Percentiles rank a stretch among this genome's conserved stretches.
phyloP scores from a whole-genome alignment of 78 protist genomes.

The Bodo saltans region DNA sequence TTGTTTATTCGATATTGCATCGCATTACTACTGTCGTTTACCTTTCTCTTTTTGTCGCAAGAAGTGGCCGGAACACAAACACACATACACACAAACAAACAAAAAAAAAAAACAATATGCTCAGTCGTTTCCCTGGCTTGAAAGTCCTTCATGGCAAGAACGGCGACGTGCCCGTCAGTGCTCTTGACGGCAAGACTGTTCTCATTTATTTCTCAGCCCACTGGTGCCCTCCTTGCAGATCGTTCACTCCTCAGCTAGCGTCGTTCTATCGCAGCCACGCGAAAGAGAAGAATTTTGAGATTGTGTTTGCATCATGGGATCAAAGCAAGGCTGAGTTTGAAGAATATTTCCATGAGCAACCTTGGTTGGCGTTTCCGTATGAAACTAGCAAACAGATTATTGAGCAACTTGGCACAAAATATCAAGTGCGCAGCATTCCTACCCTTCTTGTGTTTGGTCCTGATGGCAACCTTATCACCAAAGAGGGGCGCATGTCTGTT shows the following conservation, averaged over 20 bases:
- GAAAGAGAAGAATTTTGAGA: neutral
- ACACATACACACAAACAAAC: no score
- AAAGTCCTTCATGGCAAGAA: no score
- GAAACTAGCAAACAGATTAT: neutral
- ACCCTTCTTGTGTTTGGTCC: neutral
- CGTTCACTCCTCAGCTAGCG: constrained; percentile 44
- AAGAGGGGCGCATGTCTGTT: no score
- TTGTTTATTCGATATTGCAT: no score
- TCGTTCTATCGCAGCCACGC: no score
- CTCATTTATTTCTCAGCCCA: constrained; percentile 43
- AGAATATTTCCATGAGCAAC: neutral
- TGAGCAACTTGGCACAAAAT: neutral
- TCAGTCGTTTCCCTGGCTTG: no score
- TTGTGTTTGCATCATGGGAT: neutral
- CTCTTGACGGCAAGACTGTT: constrained; percentile 27
- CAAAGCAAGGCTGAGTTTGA: neutral
- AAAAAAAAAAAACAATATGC: no score
- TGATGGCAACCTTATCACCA: neutral
- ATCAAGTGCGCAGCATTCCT: neutral
- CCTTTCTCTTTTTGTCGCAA: no score
- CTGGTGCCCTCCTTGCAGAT: constrained; percentile 59
- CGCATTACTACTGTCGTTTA: no score
- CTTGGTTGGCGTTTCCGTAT: neutral
- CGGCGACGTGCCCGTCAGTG: no score
- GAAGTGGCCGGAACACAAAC: no score